Base-by-base conservation (phyloP, 371 early-diverging fungal species). In the Mucor circinelloides region DNA sequence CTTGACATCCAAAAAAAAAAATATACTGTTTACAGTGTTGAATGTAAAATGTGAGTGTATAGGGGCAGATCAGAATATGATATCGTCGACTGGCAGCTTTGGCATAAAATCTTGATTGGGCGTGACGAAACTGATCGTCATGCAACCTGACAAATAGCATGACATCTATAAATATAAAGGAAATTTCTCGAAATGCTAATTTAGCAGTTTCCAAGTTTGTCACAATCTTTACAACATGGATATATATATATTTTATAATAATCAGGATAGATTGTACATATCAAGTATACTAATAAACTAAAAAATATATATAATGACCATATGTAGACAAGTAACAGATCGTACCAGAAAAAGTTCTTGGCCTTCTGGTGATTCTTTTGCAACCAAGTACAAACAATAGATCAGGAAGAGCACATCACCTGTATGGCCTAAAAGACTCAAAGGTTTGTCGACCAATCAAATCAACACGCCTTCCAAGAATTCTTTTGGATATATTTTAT, bases 401-500 rank as follows among this genome's bases (percentile, higher is more conserved):
- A 52, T 27, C 52, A 52, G 52, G 25, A 17, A 40, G 40, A 40
- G 40, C 40, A 40, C 13, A 40, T 40, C 40, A 40, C 3, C 5
- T 1, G 12, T 52, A 5, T 27, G 52, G 52, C 52, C 12, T 25
- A 52, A 52, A 52, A 23, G 27, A 13, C 52, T 25, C 48, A 32
- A 32, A 62, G 21, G 50, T 3, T 44, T 62, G 19, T 48, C 17
- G 34, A 15, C 62, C 62, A 63, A 63, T 63, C 9, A 38, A 38
- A 54, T 13, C 21, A 27, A 27, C 55, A 63, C 54, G 55, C 23
- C 12, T 63, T 63, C 63, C 48, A 48, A 38, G 63, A 54, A 63
- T 63, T 63, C 63, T 63, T 54, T 54, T 63, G 56, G 21, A 2
- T 28, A 17, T 10, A 54, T 46, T 40, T 46, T 19, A 10, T 8